These are phyloP conservation scores for Fusarium coffeatum DNA, from an alignment of 2,329 filamentous ascomycete genomes.

Conservation along the genomic window DNA sequence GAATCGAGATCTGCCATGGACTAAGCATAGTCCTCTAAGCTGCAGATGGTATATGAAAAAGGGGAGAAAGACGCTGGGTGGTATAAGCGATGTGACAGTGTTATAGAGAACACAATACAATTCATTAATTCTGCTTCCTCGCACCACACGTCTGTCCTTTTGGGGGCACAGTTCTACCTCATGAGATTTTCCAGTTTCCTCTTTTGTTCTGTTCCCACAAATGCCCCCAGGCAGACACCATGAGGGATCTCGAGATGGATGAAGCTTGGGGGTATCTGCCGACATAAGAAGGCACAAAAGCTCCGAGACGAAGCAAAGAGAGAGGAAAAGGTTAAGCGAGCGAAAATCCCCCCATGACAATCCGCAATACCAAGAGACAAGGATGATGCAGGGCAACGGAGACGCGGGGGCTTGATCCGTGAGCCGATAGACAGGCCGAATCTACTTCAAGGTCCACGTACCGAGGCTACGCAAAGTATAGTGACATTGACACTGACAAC, in stretches of 20 bases:
- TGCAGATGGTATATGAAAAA: constrained; percentile 2
- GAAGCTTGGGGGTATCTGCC: not conserved
- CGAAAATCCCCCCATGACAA: constrained; percentile 8
- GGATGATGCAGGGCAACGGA: constrained; percentile 17
- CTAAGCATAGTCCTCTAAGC: not conserved
- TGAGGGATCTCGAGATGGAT: not conserved
- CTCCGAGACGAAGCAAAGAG: not conserved
- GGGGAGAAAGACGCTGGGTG: constrained; percentile 13
- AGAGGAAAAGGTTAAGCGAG: constrained; percentile 12
- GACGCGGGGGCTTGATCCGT: constrained; percentile 28
- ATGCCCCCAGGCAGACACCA: not conserved
- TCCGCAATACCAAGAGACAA: constrained; percentile 7
- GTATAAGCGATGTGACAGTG: constrained; percentile 42
- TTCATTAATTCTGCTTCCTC: constrained; percentile 32
- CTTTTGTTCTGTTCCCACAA: not conserved
- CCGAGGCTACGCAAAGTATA: constrained; percentile 1
- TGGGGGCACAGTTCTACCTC: not conserved
- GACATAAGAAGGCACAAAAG: constrained; percentile 2
- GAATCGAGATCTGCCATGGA: not conserved
- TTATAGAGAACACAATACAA: constrained; percentile 21
- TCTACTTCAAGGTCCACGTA: not conserved
- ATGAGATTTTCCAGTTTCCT: not conserved
- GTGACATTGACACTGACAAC: constrained; percentile 14
- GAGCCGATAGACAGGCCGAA: constrained; percentile 12
- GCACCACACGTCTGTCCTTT: not conserved